Evolutionary conservation across 768 basidiomycete genomes (phyloP), one percentile per base, ranked within the genome.

Genomic region (Amanita pallidorosea): DNA sequence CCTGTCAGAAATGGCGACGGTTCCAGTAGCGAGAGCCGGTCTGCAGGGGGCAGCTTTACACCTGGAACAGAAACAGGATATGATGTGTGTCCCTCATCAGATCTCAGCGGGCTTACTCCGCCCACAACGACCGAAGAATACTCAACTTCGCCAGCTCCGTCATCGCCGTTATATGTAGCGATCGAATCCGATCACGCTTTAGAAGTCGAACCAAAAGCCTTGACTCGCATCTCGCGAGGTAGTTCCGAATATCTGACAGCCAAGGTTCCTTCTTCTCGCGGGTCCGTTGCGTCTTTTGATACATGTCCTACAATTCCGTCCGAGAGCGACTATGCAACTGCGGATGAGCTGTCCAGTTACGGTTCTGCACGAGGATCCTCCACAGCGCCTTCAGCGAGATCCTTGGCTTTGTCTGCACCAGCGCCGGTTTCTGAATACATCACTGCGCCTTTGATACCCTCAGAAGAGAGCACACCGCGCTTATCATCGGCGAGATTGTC

Each of bases 21-120:
- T 34, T 47, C 45, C 6, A 44, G 50, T 37, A 50, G 34, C 22
- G 43, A 41, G 31, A 51, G 50, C 17, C 50, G 57, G 40, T 55
- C 53, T 4, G 57, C 53, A 6, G 56, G 55, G 17, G 57, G 61
- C 34, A 59, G 58, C 45, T 51, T 54, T 43, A 56, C 50, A 25
- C 55, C 54, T 40, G 56, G 52, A 45, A 58, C 54, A 33, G 73
- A 76, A 58, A 76, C 73, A 18, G 76, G 76, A 12, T 77, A 77
- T 55, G 75, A 79, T 55, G 61, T 79, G 13, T 79, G 76, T 55
- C 65, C 63, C 1, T 76, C 76, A 7, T 78, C 76, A 6, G 76
- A 78, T 55, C 58, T 77, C 22, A 73, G 70, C 13, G 69, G 69
- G 33, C 53, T 71, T 27, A 67, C 69, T n/a, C 60, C 64, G 9